Evolutionary conservation across 2,329 filamentous ascomycete genomes (phyloP), one percentile per base, ranked within the genome.

Genomic region (Leptodontidium sp.): DNA sequence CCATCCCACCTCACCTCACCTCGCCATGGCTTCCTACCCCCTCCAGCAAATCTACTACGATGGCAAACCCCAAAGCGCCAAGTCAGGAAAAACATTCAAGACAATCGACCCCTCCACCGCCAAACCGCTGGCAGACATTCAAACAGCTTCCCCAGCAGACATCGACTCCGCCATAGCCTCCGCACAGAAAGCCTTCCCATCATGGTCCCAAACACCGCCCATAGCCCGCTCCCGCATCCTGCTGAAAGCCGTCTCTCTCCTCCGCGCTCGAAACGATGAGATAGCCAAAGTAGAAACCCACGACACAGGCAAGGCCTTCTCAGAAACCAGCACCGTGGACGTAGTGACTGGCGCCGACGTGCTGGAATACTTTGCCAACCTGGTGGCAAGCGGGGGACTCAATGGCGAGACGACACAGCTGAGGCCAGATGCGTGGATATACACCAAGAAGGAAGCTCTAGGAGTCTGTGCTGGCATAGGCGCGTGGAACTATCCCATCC

Each of bases 401-500:
- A 94, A 95, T 75, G 93, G 93, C 68, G 92, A 95, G 80, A 91
- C 92, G 24, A 90, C 90, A 59, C 88, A 90, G 66, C 84, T 97
- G 52, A 86, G 93, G 49, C 84, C 89, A 62, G 90, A 93, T 73
- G 93, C 93, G 4, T 94, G 91, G 87, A 88, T 96, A 47, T 93
- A 94, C 80, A 94, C 92, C 12, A 90, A 88, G 76, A 95, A 96
- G 79, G 91, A 93, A 74, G 86, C 93, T 5, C 83, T 97, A 21
- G 93, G 93, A 32, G 93, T 96, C 15, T 97, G 93, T 78, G 93
- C 88, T 15, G 93, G 92, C 67, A 97, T 97, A 73, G 93, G 93
- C 66, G 93, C 93, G 15, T 97, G 93, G 93, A 97, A 97, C 81
- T 97, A 97, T 78, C 93, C 93, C 14, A 92, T 97, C 72, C 93